A percentile compares a stretch with the other conserved stretches of the same genome.
phyloP scores from a whole-genome alignment of 78 protist species.

The Emiliania huxleyi region DNA sequence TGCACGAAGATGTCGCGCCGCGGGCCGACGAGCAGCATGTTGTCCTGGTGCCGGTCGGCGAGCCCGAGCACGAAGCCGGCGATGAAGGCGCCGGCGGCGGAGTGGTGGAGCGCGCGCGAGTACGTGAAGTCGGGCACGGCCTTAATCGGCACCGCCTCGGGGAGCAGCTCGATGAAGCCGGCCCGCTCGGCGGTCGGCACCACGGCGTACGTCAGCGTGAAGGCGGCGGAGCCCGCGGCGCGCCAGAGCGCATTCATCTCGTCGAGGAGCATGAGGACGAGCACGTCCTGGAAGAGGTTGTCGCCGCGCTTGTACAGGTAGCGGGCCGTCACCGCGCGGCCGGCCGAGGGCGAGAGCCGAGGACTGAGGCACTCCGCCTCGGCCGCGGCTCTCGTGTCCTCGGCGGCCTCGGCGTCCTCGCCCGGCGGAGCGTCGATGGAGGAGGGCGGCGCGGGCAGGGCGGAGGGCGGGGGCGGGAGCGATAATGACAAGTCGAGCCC shows the following conservation, averaged over 20 bases:
- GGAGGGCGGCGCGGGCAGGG: no score
- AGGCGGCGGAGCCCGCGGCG: not conserved
- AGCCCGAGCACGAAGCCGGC: not conserved
- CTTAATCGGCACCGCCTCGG: not conserved
- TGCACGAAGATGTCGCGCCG: not conserved
- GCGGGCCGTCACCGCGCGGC: not conserved
- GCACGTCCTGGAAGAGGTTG: not conserved
- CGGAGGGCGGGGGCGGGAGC: no score
- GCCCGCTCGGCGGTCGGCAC: not conserved
- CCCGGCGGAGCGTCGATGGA: no score
- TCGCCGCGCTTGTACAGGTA: not conserved
- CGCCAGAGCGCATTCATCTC: not conserved
- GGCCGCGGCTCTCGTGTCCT: no score
- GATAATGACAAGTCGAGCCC: no score
- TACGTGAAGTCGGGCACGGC: not conserved
- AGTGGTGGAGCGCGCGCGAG: not conserved
- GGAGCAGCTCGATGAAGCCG: not conserved
- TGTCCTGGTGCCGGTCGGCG: not conserved
- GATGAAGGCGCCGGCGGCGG: not conserved
- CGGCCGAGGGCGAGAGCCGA: no score
- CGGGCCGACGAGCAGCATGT: not conserved
- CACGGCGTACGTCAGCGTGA: not conserved
- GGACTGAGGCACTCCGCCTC: no score
- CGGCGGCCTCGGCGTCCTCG: no score
- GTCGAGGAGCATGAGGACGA: not conserved